phyloP scores from a whole-genome alignment of 2,329 filamentous ascomycete species.

The Fusarium vanettenii region DNA sequence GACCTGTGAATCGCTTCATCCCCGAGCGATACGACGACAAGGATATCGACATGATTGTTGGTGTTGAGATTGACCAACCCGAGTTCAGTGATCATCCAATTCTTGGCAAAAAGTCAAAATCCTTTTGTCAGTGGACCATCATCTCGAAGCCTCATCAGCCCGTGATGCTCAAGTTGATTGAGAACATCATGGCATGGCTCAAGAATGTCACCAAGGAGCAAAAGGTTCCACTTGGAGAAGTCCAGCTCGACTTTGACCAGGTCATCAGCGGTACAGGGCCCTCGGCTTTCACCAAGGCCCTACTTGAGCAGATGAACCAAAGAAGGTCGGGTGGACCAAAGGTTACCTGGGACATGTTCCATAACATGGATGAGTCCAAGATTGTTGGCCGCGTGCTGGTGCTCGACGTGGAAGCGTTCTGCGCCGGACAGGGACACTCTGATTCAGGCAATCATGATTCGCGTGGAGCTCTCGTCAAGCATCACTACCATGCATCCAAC shows the following conservation, averaged over 20 bases:
- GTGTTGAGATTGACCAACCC: constrained; percentile 78
- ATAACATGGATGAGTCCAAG: constrained; percentile 74
- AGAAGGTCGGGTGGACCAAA: constrained; percentile 46
- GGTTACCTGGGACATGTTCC: constrained; percentile 73
- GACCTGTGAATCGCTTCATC: constrained; percentile 50
- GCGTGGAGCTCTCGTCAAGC: constrained; percentile 74
- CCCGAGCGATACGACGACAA: constrained; percentile 67
- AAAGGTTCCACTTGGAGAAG: constrained; percentile 66
- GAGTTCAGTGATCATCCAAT: constrained; percentile 72
- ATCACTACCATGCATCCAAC: constrained; percentile 80
- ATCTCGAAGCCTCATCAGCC: constrained; percentile 75
- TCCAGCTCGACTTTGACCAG: constrained; percentile 77
- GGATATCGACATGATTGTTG: constrained; percentile 78
- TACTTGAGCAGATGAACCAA: constrained; percentile 72
- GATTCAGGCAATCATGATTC: constrained; percentile 78
- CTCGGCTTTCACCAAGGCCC: constrained; percentile 74
- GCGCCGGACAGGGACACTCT: constrained; percentile 78
- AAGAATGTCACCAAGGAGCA: constrained; percentile 69
- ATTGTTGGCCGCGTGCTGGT: constrained; percentile 73
- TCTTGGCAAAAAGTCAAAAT: constrained; percentile 74
- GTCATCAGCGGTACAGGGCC: constrained; percentile 80
- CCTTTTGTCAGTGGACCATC: constrained; percentile 82
- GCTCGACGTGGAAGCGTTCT: constrained; percentile 77
- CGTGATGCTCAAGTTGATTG: constrained; percentile 75
- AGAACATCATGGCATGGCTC: constrained; percentile 76